A percentile compares a stretch with the other conserved stretches of the same genome.
phyloP scores from a whole-genome alignment of 1,284 basidiomycete genomes.

The Ceratobasidium sp. region DNA sequence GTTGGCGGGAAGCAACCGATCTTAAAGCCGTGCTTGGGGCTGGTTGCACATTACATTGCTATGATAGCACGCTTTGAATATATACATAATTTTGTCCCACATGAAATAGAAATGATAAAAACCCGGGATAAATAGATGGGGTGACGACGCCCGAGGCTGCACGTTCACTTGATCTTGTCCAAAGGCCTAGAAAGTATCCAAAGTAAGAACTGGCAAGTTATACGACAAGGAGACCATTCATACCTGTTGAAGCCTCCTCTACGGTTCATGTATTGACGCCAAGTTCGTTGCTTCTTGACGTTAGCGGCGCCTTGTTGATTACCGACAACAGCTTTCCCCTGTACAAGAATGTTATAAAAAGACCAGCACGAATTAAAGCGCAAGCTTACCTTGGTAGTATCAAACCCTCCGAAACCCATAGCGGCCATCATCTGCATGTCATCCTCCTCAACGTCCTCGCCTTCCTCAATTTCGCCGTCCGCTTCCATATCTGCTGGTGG shows the following conservation, averaged over 20 bases:
- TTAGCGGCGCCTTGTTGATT: conserved; percentile 83
- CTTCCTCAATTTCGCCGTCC: conserved; percentile 62
- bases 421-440: conserved; percentile 88
- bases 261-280: conserved; percentile 97
- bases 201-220: conserved; percentile 48
- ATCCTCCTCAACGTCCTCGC: conserved; percentile 75
- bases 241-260: conserved; percentile 95
- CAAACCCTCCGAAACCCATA: conserved; percentile 94
- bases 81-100: no score
- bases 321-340: conserved; percentile 84
- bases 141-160: not conserved
- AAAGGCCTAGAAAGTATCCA: conserved; percentile 64
- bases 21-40: not conserved
- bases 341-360: conserved; percentile 20
- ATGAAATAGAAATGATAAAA: not conserved
- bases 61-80: no score
- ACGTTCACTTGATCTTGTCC: conserved; percentile 74
- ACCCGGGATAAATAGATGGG: not conserved
- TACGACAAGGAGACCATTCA: conserved; percentile 49
- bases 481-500: conserved; percentile 59
- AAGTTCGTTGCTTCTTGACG: conserved; percentile 91
- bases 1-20: not conserved
- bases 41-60: not conserved
- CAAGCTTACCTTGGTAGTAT: conserved; percentile 83
- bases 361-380: conserved; percentile 10